Evolutionary conservation across 1,284 basidiomycete species (phyloP), one percentile per base, ranked within the genome.

Genomic region (Leccinum proliferum): DNA sequence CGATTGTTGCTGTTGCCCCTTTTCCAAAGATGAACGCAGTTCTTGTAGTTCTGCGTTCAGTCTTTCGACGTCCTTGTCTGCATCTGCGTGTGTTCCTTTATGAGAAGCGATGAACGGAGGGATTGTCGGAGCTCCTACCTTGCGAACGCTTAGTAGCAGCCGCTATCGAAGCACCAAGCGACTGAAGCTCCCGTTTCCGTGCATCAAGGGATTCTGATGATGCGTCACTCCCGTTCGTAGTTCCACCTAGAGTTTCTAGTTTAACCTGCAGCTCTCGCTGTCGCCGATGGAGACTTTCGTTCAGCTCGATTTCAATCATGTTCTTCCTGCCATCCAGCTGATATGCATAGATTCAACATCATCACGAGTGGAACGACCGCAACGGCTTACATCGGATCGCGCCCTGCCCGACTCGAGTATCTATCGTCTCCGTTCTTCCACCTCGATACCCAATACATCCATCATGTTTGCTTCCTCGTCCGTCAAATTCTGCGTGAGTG

Each of bases 221-320:
- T 14, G 79, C 78, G 2, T 79, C 76, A 56, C 84, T 83, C 14
- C 85, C 88, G n/a, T 81, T 81, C 56, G 83, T 86, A 1, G 81
- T 79, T 60, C 87, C 89, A 57, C 83, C 90, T 18, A 91, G 77
- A 57, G 83, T 77, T 66, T 98, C 95, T 14, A 98, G 78, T 71
- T 91, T 91, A 48, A 78, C 76, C 50, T 86, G 84, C 3, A 98
- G 72, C 69, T 96, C 94, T 61, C 94, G 89, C 48, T 86, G 81
- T 14, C 89, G 83, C 4, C 95, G 84, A 18, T 87, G 82, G 15
- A 98, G 81, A 67, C 89, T 89, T 72, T 99, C 96, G 66, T 92
- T 93, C 39, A 99, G 81, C 74, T 99, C 96, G 60, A 98, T 96
- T 74, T 98, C 93, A 25, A 98, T 78, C 12, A 88, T 77, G 70